Percentiles rank a stretch among this genome's conserved stretches.
These are phyloP conservation scores for Phialophora verrucosa DNA, from an alignment of 2,329 filamentous ascomycete genomes.

Conservation along the genomic window DNA sequence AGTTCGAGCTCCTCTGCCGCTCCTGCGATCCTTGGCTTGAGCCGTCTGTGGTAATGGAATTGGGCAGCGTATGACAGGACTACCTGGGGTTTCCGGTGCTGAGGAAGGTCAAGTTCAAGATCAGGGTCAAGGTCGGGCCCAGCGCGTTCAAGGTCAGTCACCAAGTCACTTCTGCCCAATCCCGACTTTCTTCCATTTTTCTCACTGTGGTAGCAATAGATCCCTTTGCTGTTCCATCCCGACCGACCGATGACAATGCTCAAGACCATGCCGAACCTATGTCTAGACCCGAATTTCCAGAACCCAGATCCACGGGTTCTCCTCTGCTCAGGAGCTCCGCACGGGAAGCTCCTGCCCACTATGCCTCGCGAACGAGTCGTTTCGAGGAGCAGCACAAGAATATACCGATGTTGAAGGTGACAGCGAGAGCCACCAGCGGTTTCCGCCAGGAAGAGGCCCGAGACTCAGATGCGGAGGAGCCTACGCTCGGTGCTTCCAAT, in stretches of 20 bases:
- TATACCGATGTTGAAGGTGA: constrained; percentile 12
- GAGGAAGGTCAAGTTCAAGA: constrained; percentile 32
- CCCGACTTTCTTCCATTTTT: constrained; percentile 2
- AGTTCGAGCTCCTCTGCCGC: constrained; percentile 8
- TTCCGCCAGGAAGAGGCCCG: constrained; percentile 1
- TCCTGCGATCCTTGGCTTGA: constrained; percentile 14
- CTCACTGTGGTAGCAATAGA: constrained; percentile 23
- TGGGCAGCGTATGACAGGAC: constrained; percentile 34
- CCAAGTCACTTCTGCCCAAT: constrained; percentile 4
- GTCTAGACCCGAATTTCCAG: constrained; percentile 34
- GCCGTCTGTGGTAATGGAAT: constrained; percentile 32
- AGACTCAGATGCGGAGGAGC: neutral
- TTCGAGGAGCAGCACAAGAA: constrained; percentile 4
- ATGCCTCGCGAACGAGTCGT: constrained; percentile 20
- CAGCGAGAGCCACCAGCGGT: constrained; percentile 1
- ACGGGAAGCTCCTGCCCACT: constrained; percentile 4
- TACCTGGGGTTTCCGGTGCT: constrained; percentile 28
- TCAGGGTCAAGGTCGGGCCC: constrained; percentile 22
- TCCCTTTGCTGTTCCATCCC: constrained; percentile 11
- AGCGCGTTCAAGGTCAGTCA: constrained; percentile 28
- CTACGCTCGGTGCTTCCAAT: neutral
- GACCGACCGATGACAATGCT: constrained; percentile 31
- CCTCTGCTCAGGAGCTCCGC: constrained; percentile 19
- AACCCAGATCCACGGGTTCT: constrained; percentile 28
- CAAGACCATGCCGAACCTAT: constrained; percentile 35